Evolutionary conservation across 2,329 filamentous ascomycete species (phyloP).

Genomic region (Fusarium succisae): DNA sequence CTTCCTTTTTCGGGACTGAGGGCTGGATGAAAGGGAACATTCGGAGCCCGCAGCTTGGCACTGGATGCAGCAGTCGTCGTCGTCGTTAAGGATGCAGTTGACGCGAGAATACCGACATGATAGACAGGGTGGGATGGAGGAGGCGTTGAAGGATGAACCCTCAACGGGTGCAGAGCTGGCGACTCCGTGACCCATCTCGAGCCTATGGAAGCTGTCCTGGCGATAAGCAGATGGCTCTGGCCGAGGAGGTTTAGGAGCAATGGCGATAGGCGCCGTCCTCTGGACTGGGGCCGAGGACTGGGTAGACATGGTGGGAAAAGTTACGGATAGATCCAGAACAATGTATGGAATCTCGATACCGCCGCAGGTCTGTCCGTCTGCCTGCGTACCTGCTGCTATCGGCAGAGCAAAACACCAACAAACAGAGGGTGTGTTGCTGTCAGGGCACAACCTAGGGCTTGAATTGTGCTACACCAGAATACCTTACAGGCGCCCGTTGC

Average conservation of each 20-base stretch:
- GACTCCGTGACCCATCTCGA: conserved; percentile 60
- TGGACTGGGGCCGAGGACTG: conserved; percentile 59
- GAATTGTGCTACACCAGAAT: conserved; percentile 31
- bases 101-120: conserved; percentile 78
- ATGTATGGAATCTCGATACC: conserved; percentile 22
- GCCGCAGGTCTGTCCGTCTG: background rate
- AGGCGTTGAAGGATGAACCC: conserved; percentile 53
- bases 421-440: conserved; percentile 28
- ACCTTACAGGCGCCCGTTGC: conserved; percentile 38
- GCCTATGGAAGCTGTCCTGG: conserved; percentile 57
- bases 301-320: conserved; percentile 57
- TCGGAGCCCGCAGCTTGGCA: conserved; percentile 82
- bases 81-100: conserved; percentile 78
- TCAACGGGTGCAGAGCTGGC: conserved; percentile 60
- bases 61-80: conserved; percentile 78
- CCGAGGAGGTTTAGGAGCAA: conserved; percentile 67
- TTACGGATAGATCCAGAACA: conserved; percentile 20
- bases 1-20: conserved; percentile 82
- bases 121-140: conserved; percentile 70
- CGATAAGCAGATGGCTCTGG: conserved; percentile 54
- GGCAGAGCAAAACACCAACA: conserved; percentile 3
- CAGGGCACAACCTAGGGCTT: conserved; percentile 25
- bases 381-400: background rate
- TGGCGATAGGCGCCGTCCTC: conserved; percentile 72
- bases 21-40: conserved; percentile 81